Evolutionary conservation across 371 early-diverging fungal genomes (phyloP), one percentile per base, ranked within the genome.

Genomic region (Mortierella sp.): DNA sequence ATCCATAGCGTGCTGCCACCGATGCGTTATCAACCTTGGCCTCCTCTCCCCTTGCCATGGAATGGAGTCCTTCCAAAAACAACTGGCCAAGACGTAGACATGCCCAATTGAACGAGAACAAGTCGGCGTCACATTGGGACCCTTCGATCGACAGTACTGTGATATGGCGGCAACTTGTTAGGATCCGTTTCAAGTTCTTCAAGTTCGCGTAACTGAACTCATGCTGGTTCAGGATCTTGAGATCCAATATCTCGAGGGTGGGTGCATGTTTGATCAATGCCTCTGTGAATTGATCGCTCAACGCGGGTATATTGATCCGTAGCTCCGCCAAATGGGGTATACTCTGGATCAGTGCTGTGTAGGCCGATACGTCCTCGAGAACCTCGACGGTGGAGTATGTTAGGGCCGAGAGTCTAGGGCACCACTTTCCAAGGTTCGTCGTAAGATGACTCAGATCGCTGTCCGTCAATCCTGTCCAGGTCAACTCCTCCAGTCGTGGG

Each of bases 111-210:
- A 59, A 52, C 25, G 46, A 47, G 54, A 58, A 66, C 52, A 66
- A 29, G 22, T 54, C 53, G 14, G 60, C 31, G 19, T 39, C 52
- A 7, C 67, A 48, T 29, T 54, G 49, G 0, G 67, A 47, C 4
- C 67, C 67, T 2, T 54, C 67, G 22, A 66, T 66, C 48, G 67
- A 66, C 25, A 66, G 31, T 13, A 54, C 67, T 2, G 59, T 58
- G 31, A 66, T 31, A 16, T 45, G 45, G 0, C 45, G 31, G n/a
- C 67, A 66, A 17, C 51, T 40, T 9, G 47, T 66, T 44, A 66
- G 21, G 14, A 66, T 58, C 34, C 60, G 46, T 31, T 47, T 48
- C 37, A 31, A 0, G 40, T 17, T 16, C 43, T 47, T 48, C 37
- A 31, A 0, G 40, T 17, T 16, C 43, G n/a, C 9, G 25, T 28